Evolutionary conservation across 2,329 filamentous ascomycete genomes (phyloP).

Genomic region (Trichoderma hamatum): DNA sequence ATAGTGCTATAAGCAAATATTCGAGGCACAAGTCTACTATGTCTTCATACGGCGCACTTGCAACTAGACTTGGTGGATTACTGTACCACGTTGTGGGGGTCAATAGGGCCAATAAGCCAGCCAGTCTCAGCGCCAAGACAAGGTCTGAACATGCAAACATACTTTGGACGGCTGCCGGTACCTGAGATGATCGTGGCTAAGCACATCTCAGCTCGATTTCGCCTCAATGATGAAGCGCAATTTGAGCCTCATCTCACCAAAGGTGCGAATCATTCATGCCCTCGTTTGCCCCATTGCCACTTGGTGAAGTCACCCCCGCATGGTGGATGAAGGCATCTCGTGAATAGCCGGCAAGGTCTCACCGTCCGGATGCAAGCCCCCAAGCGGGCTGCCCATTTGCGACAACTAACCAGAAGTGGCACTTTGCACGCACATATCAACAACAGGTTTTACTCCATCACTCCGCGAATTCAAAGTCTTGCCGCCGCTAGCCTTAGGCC

Average conservation of each 20-base stretch:
- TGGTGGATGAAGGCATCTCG: neutral
- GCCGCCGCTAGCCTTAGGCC: constrained; percentile 20
- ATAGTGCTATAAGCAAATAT: neutral
- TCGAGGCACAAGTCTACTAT: neutral
- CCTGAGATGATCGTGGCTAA: constrained; percentile 11
- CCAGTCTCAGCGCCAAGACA: neutral
- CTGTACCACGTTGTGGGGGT: constrained; percentile 18
- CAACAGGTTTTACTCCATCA: constrained; percentile 2
- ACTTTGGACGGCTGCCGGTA: neutral
- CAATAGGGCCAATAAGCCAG: neutral
- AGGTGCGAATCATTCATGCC: neutral
- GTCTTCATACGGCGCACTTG: neutral
- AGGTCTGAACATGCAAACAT: neutral
- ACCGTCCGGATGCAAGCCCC: neutral
- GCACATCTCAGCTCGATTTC: neutral
- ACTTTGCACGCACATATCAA: constrained; percentile 4
- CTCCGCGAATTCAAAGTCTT: constrained; percentile 18
- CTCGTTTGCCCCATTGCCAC: neutral
- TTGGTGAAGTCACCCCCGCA: neutral
- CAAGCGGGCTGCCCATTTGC: neutral
- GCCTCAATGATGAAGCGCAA: neutral
- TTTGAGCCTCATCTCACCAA: constrained; percentile 2
- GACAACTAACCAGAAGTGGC: constrained; percentile 4
- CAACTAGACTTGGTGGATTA: neutral
- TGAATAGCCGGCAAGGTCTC: neutral